phyloP scores from a whole-genome alignment of 768 basidiomycete species.

The Serendipita vermifera region DNA sequence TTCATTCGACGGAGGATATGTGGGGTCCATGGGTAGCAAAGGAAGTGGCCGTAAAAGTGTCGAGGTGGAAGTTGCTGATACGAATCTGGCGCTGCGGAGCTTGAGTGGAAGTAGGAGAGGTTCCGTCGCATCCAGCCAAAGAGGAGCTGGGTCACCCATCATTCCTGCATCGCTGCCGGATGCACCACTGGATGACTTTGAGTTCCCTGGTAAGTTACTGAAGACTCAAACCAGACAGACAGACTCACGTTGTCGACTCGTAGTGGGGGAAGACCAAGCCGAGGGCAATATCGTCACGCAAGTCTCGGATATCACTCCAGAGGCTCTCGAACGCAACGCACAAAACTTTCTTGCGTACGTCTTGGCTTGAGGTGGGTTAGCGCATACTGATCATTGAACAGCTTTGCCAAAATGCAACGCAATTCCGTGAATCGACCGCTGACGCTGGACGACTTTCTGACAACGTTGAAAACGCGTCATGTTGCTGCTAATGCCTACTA shows the following conservation, averaged over 20 bases:
- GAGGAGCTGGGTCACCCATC: background rate
- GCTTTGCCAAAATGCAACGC: slow-evolving; percentile 68
- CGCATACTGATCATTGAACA: slow-evolving; percentile 23
- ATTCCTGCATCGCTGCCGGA: background rate
- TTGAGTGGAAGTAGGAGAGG: background rate
- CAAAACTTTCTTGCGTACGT: slow-evolving; percentile 68
- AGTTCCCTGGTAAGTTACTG: background rate
- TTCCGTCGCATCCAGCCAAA: background rate
- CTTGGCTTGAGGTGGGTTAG: background rate
- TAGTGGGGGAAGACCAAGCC: background rate
- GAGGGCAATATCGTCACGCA: slow-evolving; percentile 9
- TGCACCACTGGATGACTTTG: background rate
- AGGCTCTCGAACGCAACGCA: slow-evolving; percentile 61
- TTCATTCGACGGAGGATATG: slow-evolving; percentile 30
- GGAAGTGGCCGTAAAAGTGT: background rate
- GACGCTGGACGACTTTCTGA: slow-evolving; percentile 54
- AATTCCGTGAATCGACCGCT: slow-evolving; percentile 35
- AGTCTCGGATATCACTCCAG: slow-evolving; percentile 27
- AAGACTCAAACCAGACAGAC: background rate
- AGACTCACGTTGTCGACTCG: background rate
- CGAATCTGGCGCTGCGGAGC: background rate
- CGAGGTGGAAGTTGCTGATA: background rate
- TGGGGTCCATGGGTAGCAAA: slow-evolving; percentile 19
- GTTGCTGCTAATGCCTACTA: slow-evolving; percentile 76
- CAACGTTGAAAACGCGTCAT: slow-evolving; percentile 53